A percentile compares a stretch with the other conserved stretches of the same genome.
These are phyloP conservation scores for Stentor roeselii DNA, from an alignment of 73 alveolate genomes.

Conservation along the genomic window DNA sequence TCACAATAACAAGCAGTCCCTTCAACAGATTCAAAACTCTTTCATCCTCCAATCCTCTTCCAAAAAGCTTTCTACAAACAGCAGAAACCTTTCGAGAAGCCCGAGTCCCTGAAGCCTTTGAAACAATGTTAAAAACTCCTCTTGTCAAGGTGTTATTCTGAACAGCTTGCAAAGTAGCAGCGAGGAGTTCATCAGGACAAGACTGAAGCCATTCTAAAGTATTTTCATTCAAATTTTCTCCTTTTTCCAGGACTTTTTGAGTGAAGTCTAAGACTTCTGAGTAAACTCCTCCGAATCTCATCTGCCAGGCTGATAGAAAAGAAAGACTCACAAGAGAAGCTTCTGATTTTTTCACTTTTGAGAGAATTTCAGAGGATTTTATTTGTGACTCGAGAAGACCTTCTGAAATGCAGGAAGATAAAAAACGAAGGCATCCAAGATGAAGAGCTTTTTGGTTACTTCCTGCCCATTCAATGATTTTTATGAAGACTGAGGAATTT, in stretches of 20 bases:
- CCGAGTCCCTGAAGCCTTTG: background rate
- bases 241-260: background rate
- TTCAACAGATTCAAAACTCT: background rate
- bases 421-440: background rate
- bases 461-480: background rate
- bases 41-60: background rate
- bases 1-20: background rate
- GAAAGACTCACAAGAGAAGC: background rate
- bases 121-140: background rate
- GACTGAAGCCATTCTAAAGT: background rate
- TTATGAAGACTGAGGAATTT: background rate
- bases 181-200: background rate
- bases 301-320: background rate
- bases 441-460: background rate
- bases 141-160: background rate
- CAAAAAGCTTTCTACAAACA: background rate
- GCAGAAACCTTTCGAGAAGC: slow-evolving; percentile 4
- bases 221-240: background rate
- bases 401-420: background rate
- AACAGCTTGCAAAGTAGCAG: background rate
- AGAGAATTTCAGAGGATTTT: background rate
- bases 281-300: background rate
- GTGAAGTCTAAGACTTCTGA: background rate
- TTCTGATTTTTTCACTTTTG: background rate
- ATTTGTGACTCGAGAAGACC: background rate